Percentiles rank a stretch among this genome's conserved stretches.
phyloP scores from a whole-genome alignment of 2,329 filamentous ascomycete species.

The Davidsoniella virescens region DNA sequence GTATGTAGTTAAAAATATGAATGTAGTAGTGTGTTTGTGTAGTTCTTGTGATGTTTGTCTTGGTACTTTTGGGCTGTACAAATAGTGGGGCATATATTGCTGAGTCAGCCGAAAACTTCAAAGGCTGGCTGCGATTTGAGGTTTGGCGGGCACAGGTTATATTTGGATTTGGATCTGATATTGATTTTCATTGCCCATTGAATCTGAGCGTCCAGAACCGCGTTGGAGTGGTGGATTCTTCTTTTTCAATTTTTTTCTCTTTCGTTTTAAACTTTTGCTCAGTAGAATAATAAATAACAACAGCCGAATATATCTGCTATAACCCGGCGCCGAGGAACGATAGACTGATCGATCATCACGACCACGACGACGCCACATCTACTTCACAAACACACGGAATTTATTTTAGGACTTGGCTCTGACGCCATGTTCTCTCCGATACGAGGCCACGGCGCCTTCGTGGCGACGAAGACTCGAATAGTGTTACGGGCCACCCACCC shows the following conservation, averaged over 20 bases:
- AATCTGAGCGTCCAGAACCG: too few relatives aligned
- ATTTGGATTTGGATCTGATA: not conserved
- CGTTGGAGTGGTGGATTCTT: too few relatives aligned
- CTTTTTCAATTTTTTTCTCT: not conserved
- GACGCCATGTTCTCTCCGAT: constrained; percentile 5
- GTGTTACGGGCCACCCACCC: not conserved
- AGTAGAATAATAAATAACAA: not conserved
- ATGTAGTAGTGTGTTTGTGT: too few relatives aligned
- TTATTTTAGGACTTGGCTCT: not conserved
- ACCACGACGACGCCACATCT: not conserved
- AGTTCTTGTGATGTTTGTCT: too few relatives aligned
- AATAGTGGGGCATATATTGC: not conserved
- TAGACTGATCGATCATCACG: not conserved
- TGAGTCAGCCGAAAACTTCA: constrained; percentile 10
- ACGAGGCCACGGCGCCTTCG: constrained; percentile 4
- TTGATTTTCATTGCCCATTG: not conserved
- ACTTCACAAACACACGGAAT: too few relatives aligned
- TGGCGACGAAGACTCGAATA: not conserved
- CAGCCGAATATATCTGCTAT: too few relatives aligned
- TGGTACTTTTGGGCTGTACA: too few relatives aligned
- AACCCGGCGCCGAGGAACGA: not conserved
- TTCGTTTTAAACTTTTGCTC: not conserved
- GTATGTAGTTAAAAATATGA: too few relatives aligned
- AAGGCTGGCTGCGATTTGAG: constrained; percentile 6
- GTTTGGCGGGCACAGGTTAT: not conserved